Base-by-base conservation (phyloP, 2,329 filamentous ascomycete genomes). In the Colletotrichum coccodes region DNA sequence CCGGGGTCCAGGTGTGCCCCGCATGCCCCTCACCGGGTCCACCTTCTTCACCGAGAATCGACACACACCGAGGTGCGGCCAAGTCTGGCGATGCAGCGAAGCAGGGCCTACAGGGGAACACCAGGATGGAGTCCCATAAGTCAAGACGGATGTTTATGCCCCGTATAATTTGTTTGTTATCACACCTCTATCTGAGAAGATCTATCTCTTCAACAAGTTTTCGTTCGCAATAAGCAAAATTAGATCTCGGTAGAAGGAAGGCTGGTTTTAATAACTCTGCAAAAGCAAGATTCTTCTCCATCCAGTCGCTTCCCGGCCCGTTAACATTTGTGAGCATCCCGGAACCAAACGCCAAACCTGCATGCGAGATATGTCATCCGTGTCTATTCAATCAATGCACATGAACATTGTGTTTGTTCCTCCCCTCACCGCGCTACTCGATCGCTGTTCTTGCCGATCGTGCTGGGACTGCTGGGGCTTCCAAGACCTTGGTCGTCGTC, bases 401-500 rank as follows among this genome's bases (percentile, higher is more conserved):
- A 52, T 23, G 34, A 50, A 23, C 36, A 34, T 53, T 36, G 38
- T 38, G 28, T 14, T 60, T 36, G 16, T 30, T 36, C 26, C 23
- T 26, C 44, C 40, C 21, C 26, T 71, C 56, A 71, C 59, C 68
- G 32, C 12, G 74, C 79, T 52, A 76, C 70, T n/a, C 76, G 73
- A 21, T 82, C 79, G 58, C 80, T 84, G 66, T 85, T 84, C 73
- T 81, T 83, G 36, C 84, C 84, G 36, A 85, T 72, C 1, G 84
- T 86, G 67, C 83, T 84, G 21, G 64, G 68, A 36, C 64, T 8
- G 76, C 78, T 84, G n/a, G 64, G 68, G 46, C 64, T 8, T 76
- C 78, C 78, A 75, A 60, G 34, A 14, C 30, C 60, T 54, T 59
- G 65, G 47, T 84, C 84, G n/a, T 88, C 90, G 4, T 91, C 91